phyloP scores from a whole-genome alignment of 2,329 filamentous ascomycete genomes.

The Nigrograna mackinnonii region DNA sequence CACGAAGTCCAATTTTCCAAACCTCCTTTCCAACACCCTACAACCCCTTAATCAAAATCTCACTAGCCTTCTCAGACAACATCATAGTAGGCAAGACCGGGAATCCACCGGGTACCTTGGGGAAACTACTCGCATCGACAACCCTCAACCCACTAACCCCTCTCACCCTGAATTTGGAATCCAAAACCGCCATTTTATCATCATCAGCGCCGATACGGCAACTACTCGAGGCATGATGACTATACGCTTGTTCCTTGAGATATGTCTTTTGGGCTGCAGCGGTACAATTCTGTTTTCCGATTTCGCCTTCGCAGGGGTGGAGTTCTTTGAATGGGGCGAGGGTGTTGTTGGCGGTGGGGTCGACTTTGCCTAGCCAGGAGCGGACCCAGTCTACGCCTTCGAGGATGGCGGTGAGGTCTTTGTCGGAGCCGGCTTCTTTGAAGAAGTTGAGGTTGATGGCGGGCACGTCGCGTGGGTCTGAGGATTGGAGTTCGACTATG shows the following conservation, averaged over 20 bases:
- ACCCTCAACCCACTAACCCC: slow-evolving; percentile 53
- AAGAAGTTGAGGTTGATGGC: slow-evolving; percentile 50
- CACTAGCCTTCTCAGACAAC: slow-evolving; percentile 62
- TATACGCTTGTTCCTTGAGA: slow-evolving; percentile 15
- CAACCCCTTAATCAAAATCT: slow-evolving; percentile 47
- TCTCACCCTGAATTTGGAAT: slow-evolving; percentile 13
- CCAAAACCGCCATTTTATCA: slow-evolving; percentile 11
- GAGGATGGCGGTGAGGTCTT: slow-evolving; percentile 56
- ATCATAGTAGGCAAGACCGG: slow-evolving; percentile 57
- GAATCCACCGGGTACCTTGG: slow-evolving; percentile 51
- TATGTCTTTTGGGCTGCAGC: slow-evolving; percentile 40
- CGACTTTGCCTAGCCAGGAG: slow-evolving; percentile 31
- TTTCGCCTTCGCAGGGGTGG: slow-evolving; percentile 56
- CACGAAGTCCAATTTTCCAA: no score
- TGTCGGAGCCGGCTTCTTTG: slow-evolving; percentile 41
- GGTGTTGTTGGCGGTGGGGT: slow-evolving; percentile 27
- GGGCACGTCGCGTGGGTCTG: slow-evolving; percentile 65
- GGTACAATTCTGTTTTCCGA: slow-evolving; percentile 54
- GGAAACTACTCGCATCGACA: slow-evolving; percentile 19
- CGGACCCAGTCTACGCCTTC: slow-evolving; percentile 61
- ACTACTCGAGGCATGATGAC: slow-evolving; percentile 12
- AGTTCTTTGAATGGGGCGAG: slow-evolving; percentile 49
- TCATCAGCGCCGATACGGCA: slow-evolving; percentile 9
- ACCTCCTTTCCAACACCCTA: no score
- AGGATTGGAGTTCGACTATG: slow-evolving; percentile 60